phyloP scores from a whole-genome alignment of 495 filamentous ascomycete species.

The Cercophora scortea region DNA sequence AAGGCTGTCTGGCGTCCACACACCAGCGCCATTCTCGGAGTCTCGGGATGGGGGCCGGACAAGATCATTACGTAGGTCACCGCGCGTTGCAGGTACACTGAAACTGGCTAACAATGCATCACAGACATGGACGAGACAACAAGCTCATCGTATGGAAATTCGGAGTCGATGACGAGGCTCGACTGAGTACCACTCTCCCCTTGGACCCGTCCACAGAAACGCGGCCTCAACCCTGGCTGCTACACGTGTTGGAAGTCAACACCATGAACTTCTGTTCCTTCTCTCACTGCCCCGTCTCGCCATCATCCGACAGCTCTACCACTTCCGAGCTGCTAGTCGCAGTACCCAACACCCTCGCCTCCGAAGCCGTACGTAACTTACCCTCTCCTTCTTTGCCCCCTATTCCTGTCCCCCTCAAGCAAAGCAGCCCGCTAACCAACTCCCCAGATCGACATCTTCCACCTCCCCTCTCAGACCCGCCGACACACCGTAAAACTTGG shows the following conservation, averaged over 20 bases:
- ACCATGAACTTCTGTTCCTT: conserved; percentile 96
- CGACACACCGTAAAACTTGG: conserved; percentile 55
- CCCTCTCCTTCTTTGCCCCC: neutral
- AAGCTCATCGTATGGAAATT: conserved; percentile 82
- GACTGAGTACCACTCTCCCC: conserved; percentile 63
- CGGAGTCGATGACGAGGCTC: conserved; percentile 49
- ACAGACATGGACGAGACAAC: conserved; percentile 75
- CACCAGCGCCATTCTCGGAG: conserved; percentile 65
- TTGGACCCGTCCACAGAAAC: conserved; percentile 41
- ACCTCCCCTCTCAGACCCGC: conserved; percentile 65
- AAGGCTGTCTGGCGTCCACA: conserved; percentile 86
- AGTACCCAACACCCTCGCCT: conserved; percentile 68
- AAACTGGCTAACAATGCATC: neutral
- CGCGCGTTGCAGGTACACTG: neutral
- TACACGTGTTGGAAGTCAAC: conserved; percentile 79
- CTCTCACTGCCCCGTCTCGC: conserved; percentile 43
- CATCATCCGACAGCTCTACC: neutral
- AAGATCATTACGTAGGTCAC: conserved; percentile 66
- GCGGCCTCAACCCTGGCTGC: conserved; percentile 67
- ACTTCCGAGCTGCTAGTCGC: conserved; percentile 50
- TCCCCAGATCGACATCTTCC: conserved; percentile 71
- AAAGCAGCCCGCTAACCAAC: neutral
- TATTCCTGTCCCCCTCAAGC: neutral
- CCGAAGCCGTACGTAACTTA: conserved; percentile 52
- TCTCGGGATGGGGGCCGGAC: conserved; percentile 56